Evolutionary conservation across 768 basidiomycete species (phyloP).

Genomic region (Collybiopsis luxurians): DNA sequence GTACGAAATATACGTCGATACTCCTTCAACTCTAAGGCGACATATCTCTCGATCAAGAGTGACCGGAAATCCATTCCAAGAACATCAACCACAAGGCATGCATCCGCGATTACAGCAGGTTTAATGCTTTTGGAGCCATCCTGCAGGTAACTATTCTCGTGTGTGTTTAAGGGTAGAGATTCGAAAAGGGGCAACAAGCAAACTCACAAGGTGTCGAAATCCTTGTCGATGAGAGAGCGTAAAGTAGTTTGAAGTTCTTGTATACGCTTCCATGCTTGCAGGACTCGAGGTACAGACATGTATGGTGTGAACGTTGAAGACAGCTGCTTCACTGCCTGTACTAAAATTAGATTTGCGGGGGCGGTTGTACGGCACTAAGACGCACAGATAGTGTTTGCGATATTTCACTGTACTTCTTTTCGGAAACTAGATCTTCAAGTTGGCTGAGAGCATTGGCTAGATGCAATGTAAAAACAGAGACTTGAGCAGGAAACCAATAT

Average conservation of each 20-base stretch:
- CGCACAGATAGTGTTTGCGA: constrained; percentile 74
- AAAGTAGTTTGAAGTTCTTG: constrained; percentile 82
- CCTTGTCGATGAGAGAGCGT: constrained; percentile 76
- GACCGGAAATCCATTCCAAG: constrained; percentile 80
- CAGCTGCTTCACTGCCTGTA: constrained; percentile 85
- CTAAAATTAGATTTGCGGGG: not conserved
- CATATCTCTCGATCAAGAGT: constrained; percentile 85
- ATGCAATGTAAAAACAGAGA: not conserved
- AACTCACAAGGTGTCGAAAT: constrained; percentile 92
- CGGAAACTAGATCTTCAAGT: constrained; percentile 73
- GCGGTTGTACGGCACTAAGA: not conserved
- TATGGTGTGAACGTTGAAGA: constrained; percentile 78
- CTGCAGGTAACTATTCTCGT: constrained; percentile 65
- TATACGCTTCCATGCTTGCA: constrained; percentile 74
- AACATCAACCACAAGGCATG: constrained; percentile 87
- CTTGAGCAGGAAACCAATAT: not conserved
- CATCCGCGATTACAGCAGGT: constrained; percentile 66
- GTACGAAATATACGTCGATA: constrained; percentile 94
- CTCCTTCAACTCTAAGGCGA: constrained; percentile 87
- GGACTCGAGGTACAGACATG: constrained; percentile 71
- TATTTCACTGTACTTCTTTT: constrained; percentile 80
- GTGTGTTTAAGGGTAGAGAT: not conserved
- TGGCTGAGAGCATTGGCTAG: constrained; percentile 82
- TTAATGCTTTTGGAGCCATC: constrained; percentile 69
- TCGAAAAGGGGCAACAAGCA: no score